Conservation (phyloP, 768 basidiomycete species). For the Tulasnella sp. region DNA sequence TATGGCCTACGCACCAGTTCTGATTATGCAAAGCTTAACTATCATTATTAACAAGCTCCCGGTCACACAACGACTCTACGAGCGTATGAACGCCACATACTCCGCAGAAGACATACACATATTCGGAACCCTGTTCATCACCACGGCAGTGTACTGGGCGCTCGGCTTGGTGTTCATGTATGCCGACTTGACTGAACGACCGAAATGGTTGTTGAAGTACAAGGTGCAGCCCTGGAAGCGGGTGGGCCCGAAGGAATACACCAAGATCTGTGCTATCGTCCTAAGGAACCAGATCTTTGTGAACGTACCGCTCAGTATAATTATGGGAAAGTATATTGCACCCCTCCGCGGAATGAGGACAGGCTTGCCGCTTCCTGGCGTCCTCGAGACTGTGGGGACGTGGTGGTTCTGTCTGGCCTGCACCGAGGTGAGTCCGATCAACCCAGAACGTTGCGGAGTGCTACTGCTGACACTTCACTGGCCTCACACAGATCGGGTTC, state of each 20-base stretch:
- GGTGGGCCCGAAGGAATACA: conserved; percentile 5
- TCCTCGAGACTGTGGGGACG: conserved; percentile 13
- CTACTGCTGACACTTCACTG: background rate
- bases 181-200: conserved; percentile 12
- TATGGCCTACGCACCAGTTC: background rate
- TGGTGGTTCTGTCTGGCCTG: conserved; percentile 5
- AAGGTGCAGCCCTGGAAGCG: conserved; percentile 16
- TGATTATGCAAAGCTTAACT: background rate
- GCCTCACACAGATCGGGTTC: conserved; percentile 3
- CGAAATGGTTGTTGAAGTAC: conserved; percentile 12
- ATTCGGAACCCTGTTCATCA: background rate
- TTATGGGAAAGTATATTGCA: conserved; percentile 2
- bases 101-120: background rate
- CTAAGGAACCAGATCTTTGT: conserved; percentile 8
- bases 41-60: background rate
- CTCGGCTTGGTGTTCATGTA: conserved; percentile 6
- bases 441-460: background rate
- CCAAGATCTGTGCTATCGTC: conserved; percentile 8
- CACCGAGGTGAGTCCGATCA: conserved; percentile 3
- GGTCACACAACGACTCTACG: background rate
- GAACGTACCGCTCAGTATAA: background rate
- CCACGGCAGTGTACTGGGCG: background rate
- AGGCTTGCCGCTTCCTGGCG: conserved; percentile 6
- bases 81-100: background rate
- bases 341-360: conserved; percentile 12